These are phyloP conservation scores for Tetradesmus obliquus DNA, from an alignment of 139 green algal genomes.

Conservation along the genomic window DNA sequence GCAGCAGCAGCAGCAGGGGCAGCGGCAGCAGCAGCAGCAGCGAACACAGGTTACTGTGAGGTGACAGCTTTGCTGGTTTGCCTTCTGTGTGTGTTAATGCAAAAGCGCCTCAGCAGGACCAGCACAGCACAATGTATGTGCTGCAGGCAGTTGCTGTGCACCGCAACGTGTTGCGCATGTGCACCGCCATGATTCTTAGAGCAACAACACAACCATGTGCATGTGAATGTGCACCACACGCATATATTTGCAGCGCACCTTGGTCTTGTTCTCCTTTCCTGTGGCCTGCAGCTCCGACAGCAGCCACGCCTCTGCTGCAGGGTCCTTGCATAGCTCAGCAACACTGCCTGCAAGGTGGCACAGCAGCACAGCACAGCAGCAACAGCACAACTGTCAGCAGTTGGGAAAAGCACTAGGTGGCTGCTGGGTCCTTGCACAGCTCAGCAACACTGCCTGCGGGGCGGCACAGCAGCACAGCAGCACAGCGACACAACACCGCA, in stretches of 20 bases:
- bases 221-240: no score
- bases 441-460: constrained; percentile 45
- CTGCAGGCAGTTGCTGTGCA: no score
- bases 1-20: neutral
- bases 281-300: constrained; percentile 57
- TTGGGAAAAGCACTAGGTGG: neutral
- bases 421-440: constrained; percentile 52
- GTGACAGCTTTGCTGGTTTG: constrained; percentile 85
- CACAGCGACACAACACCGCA: no score
- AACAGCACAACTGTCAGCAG: no score
- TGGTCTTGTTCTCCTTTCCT: constrained; percentile 41
- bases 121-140: no score
- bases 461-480: no score
- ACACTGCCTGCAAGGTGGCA: constrained; percentile 29
- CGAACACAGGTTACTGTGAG: no score
- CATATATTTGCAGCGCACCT: neutral
- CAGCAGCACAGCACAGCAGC: neutral
- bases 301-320: constrained; percentile 48
- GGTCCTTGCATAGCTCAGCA: constrained; percentile 53
- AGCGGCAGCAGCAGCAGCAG: no score
- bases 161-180: no score
- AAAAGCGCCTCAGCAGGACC: neutral
- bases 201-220: no score
- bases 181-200: no score
- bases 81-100: constrained; percentile 46